phyloP scores from a whole-genome alignment of 768 basidiomycete genomes.

The Suillus cothurnatus region DNA sequence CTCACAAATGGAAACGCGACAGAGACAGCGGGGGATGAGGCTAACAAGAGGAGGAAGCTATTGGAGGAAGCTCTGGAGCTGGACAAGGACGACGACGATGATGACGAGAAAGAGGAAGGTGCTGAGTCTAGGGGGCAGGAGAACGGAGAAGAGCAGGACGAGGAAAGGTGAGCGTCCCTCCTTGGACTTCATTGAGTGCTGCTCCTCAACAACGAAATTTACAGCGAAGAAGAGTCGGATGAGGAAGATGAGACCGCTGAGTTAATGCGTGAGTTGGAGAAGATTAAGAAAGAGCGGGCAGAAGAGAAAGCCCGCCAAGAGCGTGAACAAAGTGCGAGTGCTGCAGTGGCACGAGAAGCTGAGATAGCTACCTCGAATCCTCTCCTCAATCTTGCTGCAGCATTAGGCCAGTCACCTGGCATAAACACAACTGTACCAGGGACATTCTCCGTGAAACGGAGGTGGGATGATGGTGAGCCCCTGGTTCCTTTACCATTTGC shows the following conservation, averaged over 20 bases:
- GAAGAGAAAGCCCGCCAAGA: conserved; percentile 89
- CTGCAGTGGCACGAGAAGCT: conserved; percentile 66
- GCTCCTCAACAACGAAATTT: conserved; percentile 1
- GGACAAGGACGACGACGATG: conserved; percentile 89
- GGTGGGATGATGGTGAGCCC: conserved; percentile 90
- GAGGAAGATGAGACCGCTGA: conserved; percentile 95
- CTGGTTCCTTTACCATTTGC: conserved; percentile 5
- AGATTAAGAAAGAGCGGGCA: conserved; percentile 94
- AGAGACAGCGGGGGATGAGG: conserved; percentile 56
- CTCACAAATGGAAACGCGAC: conserved; percentile 36
- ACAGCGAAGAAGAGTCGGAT: conserved; percentile 55
- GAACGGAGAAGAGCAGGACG: conserved; percentile 41
- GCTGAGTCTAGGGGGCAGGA: conserved; percentile 37
- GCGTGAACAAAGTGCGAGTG: conserved; percentile 64
- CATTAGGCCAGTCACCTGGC: conserved; percentile 77
- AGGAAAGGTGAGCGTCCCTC: conserved; percentile 44
- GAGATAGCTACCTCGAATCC: conserved; percentile 90
- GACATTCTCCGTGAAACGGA: conserved; percentile 87
- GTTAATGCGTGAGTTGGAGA: conserved; percentile 94
- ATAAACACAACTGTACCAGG: conserved; percentile 75
- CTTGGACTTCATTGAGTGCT: neutral
- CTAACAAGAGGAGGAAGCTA: conserved; percentile 83
- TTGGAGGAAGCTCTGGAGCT: conserved; percentile 84
- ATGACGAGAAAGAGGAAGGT: conserved; percentile 43
- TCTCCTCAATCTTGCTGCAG: conserved; percentile 87